Evolutionary conservation across 257 asterid genomes (phyloP), one percentile per base, ranked within the genome.

Genomic region (Solanum sitiens): DNA sequence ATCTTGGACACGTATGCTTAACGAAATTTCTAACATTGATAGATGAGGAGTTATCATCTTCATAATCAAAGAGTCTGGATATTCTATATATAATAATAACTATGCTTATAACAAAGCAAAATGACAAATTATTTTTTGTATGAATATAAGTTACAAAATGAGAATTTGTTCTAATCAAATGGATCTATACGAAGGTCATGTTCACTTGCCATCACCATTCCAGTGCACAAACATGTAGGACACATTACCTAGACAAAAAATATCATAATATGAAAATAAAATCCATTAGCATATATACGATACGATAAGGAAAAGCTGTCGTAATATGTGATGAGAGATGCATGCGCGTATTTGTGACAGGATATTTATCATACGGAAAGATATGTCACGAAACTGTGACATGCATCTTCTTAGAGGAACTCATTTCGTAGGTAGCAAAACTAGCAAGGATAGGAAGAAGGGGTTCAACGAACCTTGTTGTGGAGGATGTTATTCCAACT

Each of bases 201-300:
- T 91, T 96, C 99, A 61, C 98, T 96, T 21, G 99, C 99, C 99
- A 96, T 94, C 86, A 94, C 91, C 98, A 95, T 93, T 88, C 99
- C 99, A 1, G 99, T 96, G 95, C 98, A 94, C 5, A 96, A 92
- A 93, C 98, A 96, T 27, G 99, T 95, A 1, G 99, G 98, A 85
- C 98, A 96, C 99, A 96, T 95, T 61, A 95, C 99, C 98, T 95
- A 72, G 77, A 32, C 27, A 85, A 84, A 40, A 88, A 56, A 56
- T 6, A 16, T 25, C 70, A 71, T 63, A 50, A 73, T 2, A 83
- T 50, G 71, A 35, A 35, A 50, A 8, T 18, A 44, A 61, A 59
- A 59, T 27, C 15, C 65, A 47, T 71, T 56, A 70, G 70, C 23
- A 37, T 13, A 86, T n/a, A 27, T 18, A 56, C 65, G 11, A 5